Evolutionary conservation across 805 yeast genomes (phyloP), one percentile per base, ranked within the genome.

Genomic region (Saccharomycopsis oosterbeekiorum): DNA sequence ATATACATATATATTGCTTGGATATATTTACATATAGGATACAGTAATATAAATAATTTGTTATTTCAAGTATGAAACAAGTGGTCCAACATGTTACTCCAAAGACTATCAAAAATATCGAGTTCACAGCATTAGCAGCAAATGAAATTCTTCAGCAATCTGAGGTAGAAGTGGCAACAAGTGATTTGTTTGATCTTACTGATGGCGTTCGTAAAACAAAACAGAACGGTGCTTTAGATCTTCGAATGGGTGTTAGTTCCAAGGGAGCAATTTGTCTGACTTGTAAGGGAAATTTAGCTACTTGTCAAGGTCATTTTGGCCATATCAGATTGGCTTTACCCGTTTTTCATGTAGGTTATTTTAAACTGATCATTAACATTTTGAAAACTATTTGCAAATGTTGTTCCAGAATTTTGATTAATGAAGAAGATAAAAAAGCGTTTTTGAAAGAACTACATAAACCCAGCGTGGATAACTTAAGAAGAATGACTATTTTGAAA

Each of bases 281-380:
- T 0, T 94, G 99, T 75, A 89, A 84, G 68, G 98, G 98, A 2
- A 84, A 84, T 67, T 76, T 94, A 65, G 96, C 97, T 0, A 82
- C 96, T 1, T 94, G 99, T 73, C 97, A 93, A 75, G 99, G 99
- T 62, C 99, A 94, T 75, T 94, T 94, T 72, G 99, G 99, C 51
- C 97, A 96, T 70, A 83, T 94, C 65, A 83, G 89, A 68, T 79
- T 94, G 59, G 97, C 98, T 0, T 77, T 94, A 55, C 99, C 99
- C 1, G 98, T 92, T 14, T 94, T 93, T 76, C 99, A 94, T 70
- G 94, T 94, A 56, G 99, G 99, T 19, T 94, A 92, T 73, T 94
- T 94, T 80, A 93, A 93, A 72, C 85, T 92, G 53, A 88, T 90
- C 24, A 88, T 94, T 66, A 87, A 84, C 69, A 91, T 94, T 50